phyloP scores from a whole-genome alignment of 116 monocot species.

The Posidonia oceanica region DNA sequence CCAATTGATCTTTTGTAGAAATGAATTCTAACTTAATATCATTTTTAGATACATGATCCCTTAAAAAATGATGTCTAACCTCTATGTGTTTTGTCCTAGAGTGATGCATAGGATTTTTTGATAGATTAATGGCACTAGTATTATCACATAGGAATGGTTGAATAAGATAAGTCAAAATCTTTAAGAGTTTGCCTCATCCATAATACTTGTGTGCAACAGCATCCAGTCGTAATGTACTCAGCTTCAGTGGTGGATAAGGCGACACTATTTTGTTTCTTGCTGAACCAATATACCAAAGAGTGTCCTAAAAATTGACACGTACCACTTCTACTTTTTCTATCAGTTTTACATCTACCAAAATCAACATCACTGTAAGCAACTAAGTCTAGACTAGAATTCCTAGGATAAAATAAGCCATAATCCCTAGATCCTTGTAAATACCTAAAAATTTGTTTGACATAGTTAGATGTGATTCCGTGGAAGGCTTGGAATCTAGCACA shows the following conservation, averaged over 20 bases:
- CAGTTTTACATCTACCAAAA: too few species aligned
- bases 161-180: background rate
- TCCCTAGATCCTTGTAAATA: too few species aligned
- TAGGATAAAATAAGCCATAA: too few species aligned
- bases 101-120: too few species aligned
- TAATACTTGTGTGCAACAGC: too few species aligned
- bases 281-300: background rate
- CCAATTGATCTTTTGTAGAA: background rate
- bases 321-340: too few species aligned
- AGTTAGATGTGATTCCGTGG: background rate
- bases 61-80: constrained; percentile 1
- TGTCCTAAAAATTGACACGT: too few species aligned
- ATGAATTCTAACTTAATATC: background rate
- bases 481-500: background rate
- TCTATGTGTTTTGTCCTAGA: background rate
- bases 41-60: background rate
- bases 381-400: background rate
- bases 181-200: too few species aligned
- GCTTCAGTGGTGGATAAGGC: too few species aligned
- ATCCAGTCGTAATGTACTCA: too few species aligned
- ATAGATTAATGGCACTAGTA: too few species aligned
- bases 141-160: background rate
- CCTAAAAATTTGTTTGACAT: background rate
- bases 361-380: background rate
- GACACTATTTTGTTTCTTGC: too few species aligned